Evolutionary conservation across 345 rosid species (phyloP).

Genomic region (Sapria himalayana): DNA sequence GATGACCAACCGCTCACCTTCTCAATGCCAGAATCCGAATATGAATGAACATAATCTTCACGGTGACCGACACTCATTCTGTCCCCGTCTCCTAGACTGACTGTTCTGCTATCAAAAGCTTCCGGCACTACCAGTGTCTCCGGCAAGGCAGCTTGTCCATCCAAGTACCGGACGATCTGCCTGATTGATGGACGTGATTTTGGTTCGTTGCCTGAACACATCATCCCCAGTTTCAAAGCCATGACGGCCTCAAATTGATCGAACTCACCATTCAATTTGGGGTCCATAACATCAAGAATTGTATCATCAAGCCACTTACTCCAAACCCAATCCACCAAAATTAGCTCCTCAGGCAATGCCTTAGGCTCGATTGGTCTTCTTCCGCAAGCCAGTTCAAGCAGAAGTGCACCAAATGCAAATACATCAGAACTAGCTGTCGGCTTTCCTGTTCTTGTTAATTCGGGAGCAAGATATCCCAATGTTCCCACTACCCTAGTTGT

Average conservation of each 20-base stretch:
- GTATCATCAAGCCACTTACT: constrained; percentile 45
- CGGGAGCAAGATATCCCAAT: constrained; percentile 90
- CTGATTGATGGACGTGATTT: constrained; percentile 54
- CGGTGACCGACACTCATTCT: not conserved
- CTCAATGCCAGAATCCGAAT: no score
- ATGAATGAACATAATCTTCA: not conserved
- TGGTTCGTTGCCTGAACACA: constrained; percentile 51
- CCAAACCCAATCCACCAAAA: constrained; percentile 88
- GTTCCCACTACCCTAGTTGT: constrained; percentile 82
- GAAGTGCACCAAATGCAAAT: constrained; percentile 73
- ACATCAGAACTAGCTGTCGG: constrained; percentile 60
- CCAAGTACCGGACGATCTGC: constrained; percentile 55
- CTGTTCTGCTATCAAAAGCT: constrained; percentile 1
- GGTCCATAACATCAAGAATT: constrained; percentile 48
- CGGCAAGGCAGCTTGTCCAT: constrained; percentile 35
- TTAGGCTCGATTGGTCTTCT: constrained; percentile 66
- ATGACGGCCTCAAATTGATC: constrained; percentile 38
- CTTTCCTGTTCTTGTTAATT: constrained; percentile 68
- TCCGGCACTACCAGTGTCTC: constrained; percentile 14
- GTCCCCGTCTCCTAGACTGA: not conserved
- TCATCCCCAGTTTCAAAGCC: constrained; percentile 49
- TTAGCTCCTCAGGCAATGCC: constrained; percentile 68
- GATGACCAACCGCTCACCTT: no score
- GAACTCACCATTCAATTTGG: constrained; percentile 34
- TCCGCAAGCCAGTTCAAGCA: constrained; percentile 70